Evolutionary conservation across 73 alveolate species (phyloP).

Genomic region (Paramecium octaurelia): DNA sequence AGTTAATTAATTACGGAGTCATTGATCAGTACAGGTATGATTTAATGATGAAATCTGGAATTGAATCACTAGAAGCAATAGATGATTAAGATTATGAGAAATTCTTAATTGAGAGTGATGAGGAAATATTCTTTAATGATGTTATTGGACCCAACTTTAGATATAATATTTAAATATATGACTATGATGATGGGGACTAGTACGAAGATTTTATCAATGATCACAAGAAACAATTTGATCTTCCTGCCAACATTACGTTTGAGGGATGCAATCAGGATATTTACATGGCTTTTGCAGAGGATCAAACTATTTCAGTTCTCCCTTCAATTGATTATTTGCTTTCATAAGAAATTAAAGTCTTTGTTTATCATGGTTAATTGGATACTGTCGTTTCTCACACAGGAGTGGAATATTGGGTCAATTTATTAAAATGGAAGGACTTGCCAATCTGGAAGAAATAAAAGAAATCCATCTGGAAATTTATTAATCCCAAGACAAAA

Average conservation of each 20-base stretch:
- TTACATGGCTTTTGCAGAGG: constrained; percentile 12
- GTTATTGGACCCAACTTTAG: constrained; percentile 11
- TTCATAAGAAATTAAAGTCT: background rate
- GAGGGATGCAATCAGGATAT: background rate
- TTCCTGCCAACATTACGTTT: background rate
- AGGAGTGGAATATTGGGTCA: background rate
- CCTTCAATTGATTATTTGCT: background rate
- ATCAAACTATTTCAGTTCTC: background rate
- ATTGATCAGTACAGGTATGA: background rate
- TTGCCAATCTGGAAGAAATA: background rate
- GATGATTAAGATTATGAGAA: background rate
- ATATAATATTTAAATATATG: background rate
- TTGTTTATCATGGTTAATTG: constrained; percentile 28
- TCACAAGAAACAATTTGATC: background rate
- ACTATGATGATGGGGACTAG: background rate
- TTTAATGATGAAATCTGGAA: background rate
- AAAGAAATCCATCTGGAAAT: background rate
- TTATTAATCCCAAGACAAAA: background rate
- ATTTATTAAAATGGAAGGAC: background rate
- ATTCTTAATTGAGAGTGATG: background rate
- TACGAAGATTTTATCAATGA: background rate
- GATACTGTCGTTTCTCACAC: background rate
- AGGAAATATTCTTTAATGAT: background rate
- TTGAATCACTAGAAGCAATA: background rate
- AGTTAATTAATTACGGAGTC: background rate